Base-by-base conservation (phyloP, 108 stramenopile genomes). In the Cyclotella kingstonii region DNA sequence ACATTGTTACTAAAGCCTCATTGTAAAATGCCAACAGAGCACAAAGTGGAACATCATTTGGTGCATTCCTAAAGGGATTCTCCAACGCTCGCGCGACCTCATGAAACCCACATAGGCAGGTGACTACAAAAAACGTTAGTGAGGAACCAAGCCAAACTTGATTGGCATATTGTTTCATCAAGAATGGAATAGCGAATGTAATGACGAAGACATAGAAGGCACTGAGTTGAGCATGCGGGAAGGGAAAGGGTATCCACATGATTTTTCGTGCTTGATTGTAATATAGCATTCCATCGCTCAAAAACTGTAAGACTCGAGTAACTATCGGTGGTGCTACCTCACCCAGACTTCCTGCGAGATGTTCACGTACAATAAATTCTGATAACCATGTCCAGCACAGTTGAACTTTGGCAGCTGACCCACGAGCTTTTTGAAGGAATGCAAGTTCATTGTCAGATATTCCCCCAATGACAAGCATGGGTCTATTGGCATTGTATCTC, bases 261-360 rank as follows among this genome's bases (percentile, higher is more conserved):
- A 87, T 87, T 60, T 90, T 90, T 33, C 85, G 66, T 8, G 81
- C 82, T 27, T 87, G 81, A 52, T 87, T 87, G 76, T 90, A 90
- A 63, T 65, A 60, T 23, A 84, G 67, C 83, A 85, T 87, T 18
- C 86, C 89, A 69, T 90, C 89, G 21, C 71, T 57, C 63, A 87
- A 54, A 55, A 90, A 90, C 40, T 87, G 86, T 12, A 87, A 57
- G 39, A 80, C 41, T 4, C 89, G 82, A 68, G 64, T 71, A 38
- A 90, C 75, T 43, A 87, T 87, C 9, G 89, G 86, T 23, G 89
- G 76, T 8, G 78, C 86, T 15, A 87, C 84, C 17, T 54, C 38
- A 3, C 89, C 89, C 55, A 81, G 33, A 58, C 66, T 69, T 4
- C 89, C 89, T 4, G 81, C 78, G 60, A 85, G 42, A 43, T 85